Percentiles rank a stretch among this genome's conserved stretches.
Evolutionary conservation across 2,329 filamentous ascomycete species (phyloP).

Genomic region (Cladosporium sp.): DNA sequence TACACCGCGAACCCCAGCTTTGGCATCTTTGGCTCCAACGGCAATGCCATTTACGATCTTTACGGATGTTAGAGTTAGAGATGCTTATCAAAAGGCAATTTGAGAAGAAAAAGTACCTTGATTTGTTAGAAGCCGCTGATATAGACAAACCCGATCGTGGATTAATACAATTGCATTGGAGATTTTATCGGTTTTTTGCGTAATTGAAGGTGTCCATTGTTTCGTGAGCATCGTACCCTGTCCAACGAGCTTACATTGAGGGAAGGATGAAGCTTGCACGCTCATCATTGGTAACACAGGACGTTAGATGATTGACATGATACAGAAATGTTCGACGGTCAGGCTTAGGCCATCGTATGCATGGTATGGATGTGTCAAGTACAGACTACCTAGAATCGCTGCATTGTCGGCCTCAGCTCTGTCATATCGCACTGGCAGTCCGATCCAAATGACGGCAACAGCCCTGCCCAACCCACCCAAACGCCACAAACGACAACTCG

Average conservation of each 20-base stretch:
- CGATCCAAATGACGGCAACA: background rate
- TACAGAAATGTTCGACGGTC: no score
- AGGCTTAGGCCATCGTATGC: no score
- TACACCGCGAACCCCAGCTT: slow-evolving; percentile 46
- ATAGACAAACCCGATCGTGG: background rate
- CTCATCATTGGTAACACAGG: no score
- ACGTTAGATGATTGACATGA: no score
- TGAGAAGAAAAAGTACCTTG: background rate
- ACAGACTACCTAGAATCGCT: no score
- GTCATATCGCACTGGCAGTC: background rate
- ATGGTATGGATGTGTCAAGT: no score
- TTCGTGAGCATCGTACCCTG: no score
- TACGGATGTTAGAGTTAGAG: slow-evolving; percentile 16
- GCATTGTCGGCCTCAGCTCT: no score
- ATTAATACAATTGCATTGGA: background rate
- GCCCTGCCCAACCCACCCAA: background rate
- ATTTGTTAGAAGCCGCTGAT: background rate
- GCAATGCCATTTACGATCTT: slow-evolving; percentile 37
- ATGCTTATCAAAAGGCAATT: no score
- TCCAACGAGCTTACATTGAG: no score
- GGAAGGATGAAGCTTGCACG: no score
- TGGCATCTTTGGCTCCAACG: slow-evolving; percentile 42
- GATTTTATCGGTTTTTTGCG: background rate
- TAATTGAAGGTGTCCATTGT: no score
- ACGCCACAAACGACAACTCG: background rate